Base-by-base conservation (phyloP, 345 rosid genomes). In the Triadica sebifera region DNA sequence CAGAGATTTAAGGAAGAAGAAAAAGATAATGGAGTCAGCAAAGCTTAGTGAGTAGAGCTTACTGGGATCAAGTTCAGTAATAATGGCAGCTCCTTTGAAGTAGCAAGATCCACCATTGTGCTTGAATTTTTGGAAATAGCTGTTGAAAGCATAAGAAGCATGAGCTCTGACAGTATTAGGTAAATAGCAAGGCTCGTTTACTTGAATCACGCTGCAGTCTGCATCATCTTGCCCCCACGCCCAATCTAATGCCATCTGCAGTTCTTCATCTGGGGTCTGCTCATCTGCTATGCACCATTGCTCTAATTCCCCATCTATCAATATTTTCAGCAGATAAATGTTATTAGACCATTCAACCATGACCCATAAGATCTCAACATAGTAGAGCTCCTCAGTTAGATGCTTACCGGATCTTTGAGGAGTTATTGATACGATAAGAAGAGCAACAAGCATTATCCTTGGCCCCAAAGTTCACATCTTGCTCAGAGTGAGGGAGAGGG, bases 211-310 rank as follows among this genome's bases (percentile, higher is more conserved):
- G 6, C 88, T 81, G 55, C 95, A 90, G 75, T 89, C 83, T 11
- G 91, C 92, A 58, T 89, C 92, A 2, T 92, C 90, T 62, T 55
- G 62, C 45, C 83, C 86, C 34, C 97, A 90, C 58, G 93, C 95
- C 97, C 97, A 92, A 61, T 89, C 82, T 75, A 90, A 6, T 25
- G 91, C 95, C 38, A 38, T 75, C 72, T 87, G 90, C 84, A 94
- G 74, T 74, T 86, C 91, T 4, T 69, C 84, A 12, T 88, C 93
- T 8, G 91, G 89, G 0, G 92, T 87, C 77, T 91, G 92, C 82
- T 85, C 89, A 69, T 92, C 94, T 0, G 93, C 96, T 72, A 89
- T 66, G 65, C 98, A 92, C 94, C 94, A 94, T 78, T 90, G 91
- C 86, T 88, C 88, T 1, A 68, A 79, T 72, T 86, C 80, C 72